phyloP scores from a whole-genome alignment of 192 early-diverging fungal genomes.

The Entophlyctis luteolus region DNA sequence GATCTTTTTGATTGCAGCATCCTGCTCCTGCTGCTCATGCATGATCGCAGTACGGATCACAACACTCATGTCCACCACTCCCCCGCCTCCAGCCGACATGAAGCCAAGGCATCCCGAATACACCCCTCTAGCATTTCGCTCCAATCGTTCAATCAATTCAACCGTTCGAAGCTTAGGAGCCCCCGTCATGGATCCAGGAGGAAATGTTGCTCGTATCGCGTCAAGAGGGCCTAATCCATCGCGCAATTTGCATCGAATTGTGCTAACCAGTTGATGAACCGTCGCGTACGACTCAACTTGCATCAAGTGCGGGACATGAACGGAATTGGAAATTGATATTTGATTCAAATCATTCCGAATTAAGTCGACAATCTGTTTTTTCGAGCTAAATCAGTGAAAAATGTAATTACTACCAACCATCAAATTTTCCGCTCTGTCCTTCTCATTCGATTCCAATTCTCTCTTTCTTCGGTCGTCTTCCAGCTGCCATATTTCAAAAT shows the following conservation, averaged over 20 bases:
- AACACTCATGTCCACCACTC: constrained; percentile 73
- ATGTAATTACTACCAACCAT: constrained; percentile 60
- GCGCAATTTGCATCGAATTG: constrained; percentile 61
- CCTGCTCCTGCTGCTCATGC: not conserved
- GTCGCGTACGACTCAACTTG: constrained; percentile 82
- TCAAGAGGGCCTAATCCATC: constrained; percentile 60
- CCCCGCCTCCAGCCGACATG: constrained; percentile 55
- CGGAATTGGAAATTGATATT: constrained; percentile 61
- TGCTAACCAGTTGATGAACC: constrained; percentile 90
- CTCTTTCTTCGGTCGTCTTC: constrained; percentile 46
- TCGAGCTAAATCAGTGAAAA: not conserved
- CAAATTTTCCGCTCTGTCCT: constrained; percentile 93
- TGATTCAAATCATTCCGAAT: constrained; percentile 88
- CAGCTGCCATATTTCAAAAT: constrained; percentile 25
- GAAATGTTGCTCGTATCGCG: constrained; percentile 75
- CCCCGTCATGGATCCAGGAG: constrained; percentile 96
- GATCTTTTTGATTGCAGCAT: not conserved
- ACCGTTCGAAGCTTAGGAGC: constrained; percentile 88
- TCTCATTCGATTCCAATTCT: constrained; percentile 63
- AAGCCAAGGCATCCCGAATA: constrained; percentile 92
- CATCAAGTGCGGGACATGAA: constrained; percentile 81
- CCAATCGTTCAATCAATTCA: constrained; percentile 71
- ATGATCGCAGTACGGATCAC: constrained; percentile 88
- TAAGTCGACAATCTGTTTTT: constrained; percentile 81
- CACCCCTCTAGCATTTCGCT: constrained; percentile 65